Evolutionary conservation across 768 basidiomycete species (phyloP).

Genomic region (Calocera viscosa): DNA sequence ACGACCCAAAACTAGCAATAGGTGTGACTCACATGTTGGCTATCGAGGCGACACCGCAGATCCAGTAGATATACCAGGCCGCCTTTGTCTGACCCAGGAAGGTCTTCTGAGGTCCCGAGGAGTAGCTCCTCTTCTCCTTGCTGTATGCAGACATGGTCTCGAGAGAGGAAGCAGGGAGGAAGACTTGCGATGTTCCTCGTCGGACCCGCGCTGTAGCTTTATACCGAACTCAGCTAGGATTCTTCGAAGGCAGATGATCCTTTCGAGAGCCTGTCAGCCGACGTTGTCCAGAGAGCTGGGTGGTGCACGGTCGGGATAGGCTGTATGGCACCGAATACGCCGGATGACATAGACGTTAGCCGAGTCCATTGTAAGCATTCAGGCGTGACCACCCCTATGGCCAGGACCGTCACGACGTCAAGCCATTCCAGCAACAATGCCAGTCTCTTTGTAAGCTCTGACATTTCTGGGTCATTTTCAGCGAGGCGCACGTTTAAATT

Average conservation of each 20-base stretch:
- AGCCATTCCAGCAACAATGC: too few species aligned
- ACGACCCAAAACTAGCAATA: neutral
- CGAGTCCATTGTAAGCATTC: neutral
- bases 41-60: constrained; percentile 1
- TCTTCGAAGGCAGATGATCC: neutral
- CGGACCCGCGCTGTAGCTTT: neutral
- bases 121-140: neutral
- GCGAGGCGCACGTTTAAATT: too few species aligned
- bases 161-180: neutral
- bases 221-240: neutral
- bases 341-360: neutral
- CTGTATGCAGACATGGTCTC: neutral
- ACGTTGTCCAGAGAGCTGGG: neutral
- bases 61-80: constrained; percentile 1
- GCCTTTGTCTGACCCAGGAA: constrained; percentile 1
- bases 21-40: neutral
- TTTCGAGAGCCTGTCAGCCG: neutral
- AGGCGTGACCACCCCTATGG: too few species aligned
- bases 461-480: too few species aligned
- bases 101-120: neutral
- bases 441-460: too few species aligned
- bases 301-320: neutral
- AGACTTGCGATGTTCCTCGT: neutral
- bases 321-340: neutral
- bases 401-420: too few species aligned